phyloP scores from a whole-genome alignment of 106 monocot genomes.

The Narthecium ossifragum region DNA sequence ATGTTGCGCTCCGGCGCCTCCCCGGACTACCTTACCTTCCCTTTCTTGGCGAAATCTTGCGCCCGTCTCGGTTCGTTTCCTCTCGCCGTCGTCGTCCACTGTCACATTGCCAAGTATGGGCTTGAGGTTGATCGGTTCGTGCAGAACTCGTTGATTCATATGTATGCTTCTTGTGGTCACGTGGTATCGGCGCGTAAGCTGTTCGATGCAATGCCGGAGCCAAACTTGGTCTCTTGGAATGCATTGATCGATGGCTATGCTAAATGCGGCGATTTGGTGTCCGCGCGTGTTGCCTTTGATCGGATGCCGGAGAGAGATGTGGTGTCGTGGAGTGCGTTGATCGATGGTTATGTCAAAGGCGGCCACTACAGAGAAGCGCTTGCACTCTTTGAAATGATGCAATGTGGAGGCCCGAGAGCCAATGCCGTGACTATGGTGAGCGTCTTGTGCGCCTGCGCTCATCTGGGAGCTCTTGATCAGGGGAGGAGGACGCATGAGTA shows the following conservation, averaged over 20 bases:
- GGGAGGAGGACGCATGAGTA: slow-evolving; percentile 49
- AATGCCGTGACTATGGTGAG: slow-evolving; percentile 69
- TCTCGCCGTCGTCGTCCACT: slow-evolving; percentile 29
- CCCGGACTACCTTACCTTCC: slow-evolving; percentile 54
- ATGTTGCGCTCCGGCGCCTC: slow-evolving; percentile 29
- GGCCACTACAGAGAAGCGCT: slow-evolving; percentile 39
- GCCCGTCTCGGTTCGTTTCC: slow-evolving; percentile 30
- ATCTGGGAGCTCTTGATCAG: slow-evolving; percentile 45
- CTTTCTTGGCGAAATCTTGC: slow-evolving; percentile 54
- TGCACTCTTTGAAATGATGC: slow-evolving; percentile 41
- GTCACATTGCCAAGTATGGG: slow-evolving; percentile 24
- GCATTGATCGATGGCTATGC: slow-evolving; percentile 48
- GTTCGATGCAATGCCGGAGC: slow-evolving; percentile 39
- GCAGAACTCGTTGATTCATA: slow-evolving; percentile 56
- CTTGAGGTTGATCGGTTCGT: slow-evolving; percentile 32
- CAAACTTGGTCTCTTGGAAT: slow-evolving; percentile 60
- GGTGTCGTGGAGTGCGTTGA: slow-evolving; percentile 70
- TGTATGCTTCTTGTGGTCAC: slow-evolving; percentile 43
- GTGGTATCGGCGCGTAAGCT: slow-evolving; percentile 22
- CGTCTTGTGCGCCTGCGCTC: slow-evolving; percentile 50
- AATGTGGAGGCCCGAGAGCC: slow-evolving; percentile 10
- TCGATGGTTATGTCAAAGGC: slow-evolving; percentile 55
- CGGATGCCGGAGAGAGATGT: slow-evolving; percentile 44
- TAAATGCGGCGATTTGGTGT: slow-evolving; percentile 40
- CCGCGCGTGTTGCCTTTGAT: slow-evolving; percentile 44